Base-by-base conservation (phyloP, 1,284 basidiomycete genomes). In the Heterobasidion occidentale region DNA sequence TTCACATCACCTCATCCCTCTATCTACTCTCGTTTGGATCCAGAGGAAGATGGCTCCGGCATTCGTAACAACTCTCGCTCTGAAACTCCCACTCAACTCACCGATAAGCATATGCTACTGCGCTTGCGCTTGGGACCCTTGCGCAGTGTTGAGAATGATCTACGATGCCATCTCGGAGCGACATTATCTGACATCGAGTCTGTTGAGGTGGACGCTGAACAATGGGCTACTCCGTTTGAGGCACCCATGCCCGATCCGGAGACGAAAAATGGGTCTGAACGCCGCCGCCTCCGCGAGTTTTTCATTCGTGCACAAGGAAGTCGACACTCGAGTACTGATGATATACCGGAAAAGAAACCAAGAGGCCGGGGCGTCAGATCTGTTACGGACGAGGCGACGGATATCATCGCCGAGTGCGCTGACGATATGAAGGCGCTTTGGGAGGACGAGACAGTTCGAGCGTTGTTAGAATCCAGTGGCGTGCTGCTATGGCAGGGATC, bases 341-440 rank as follows among this genome's bases (percentile, higher is more conserved):
- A 42, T n/a, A 42, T 11, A 45, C 56, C 7, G 59, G 56, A 36
- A 11, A 33, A 36, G 58, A 49, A 19, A 60, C 57, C 11, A 14
- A 19, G 15, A 19, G 34, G 50, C 15, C 36, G 46, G 44, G 45
- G 14, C 50, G 64, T 55, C 46, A 46, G 12, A 73, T 71, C 53
- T 77, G 78, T 8, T 68, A 71, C 57, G 77, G 46, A 48, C 19
- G 46, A 48, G 46, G 46, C 63, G 3, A 78, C 77, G 0, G 71
- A 76, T 19, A 73, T 87, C 12, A 70, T 89, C 2, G 74, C 76
- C 15, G 78, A 79, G 0, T 79, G 80, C 52, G 75, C 76, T 15
- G 75, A 81, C 4, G 83, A 87, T 59, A 83, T 89, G 47, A 68
- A 79, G 17, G 67, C 72, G 11, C 68, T 90, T 4, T 89, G 87